A percentile compares a stretch with the other conserved stretches of the same genome.
phyloP scores from a whole-genome alignment of 768 basidiomycete species.

The Tylopilus felleus region DNA sequence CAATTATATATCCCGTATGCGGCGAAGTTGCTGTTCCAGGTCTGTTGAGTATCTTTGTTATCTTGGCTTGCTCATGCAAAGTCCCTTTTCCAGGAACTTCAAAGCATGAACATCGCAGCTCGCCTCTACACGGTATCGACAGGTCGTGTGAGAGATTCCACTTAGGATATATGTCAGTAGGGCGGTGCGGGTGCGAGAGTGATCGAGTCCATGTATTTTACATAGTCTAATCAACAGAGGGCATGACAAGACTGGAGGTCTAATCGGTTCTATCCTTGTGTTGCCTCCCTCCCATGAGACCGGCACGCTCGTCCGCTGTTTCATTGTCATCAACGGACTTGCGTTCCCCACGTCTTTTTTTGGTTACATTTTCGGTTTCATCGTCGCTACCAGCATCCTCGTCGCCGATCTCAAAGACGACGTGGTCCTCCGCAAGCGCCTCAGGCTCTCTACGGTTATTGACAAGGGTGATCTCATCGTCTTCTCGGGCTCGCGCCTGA shows the following conservation, averaged over 20 bases:
- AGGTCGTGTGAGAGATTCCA: slow-evolving; percentile 71
- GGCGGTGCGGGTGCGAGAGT: not conserved
- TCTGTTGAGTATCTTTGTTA: slow-evolving; percentile 28
- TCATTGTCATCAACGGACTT: slow-evolving; percentile 48
- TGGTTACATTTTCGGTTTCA: slow-evolving; percentile 49
- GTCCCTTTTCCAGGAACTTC: slow-evolving; percentile 60
- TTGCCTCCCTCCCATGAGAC: slow-evolving; percentile 51
- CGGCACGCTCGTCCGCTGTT: slow-evolving; percentile 56
- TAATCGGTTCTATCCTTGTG: slow-evolving; percentile 37
- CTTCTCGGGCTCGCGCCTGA: slow-evolving; percentile 49
- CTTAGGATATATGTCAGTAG: slow-evolving; percentile 8
- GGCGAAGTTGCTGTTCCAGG: slow-evolving; percentile 95
- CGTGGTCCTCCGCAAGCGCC: slow-evolving; percentile 56
- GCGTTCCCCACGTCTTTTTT: slow-evolving; percentile 45
- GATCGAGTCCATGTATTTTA: slow-evolving; percentile 35
- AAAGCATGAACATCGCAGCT: slow-evolving; percentile 94
- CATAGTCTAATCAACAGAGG: slow-evolving; percentile 24
- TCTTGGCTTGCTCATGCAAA: slow-evolving; percentile 1
- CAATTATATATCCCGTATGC: slow-evolving; percentile 95
- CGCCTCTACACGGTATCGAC: slow-evolving; percentile 85
- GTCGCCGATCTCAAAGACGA: slow-evolving; percentile 91
- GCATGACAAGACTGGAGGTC: slow-evolving; percentile 7
- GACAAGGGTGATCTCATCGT: slow-evolving; percentile 71
- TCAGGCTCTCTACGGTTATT: slow-evolving; percentile 52
- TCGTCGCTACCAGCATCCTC: slow-evolving; percentile 68